These are phyloP conservation scores for Rehmannia glutinosa DNA, from an alignment of 257 asterid genomes.

Conservation along the genomic window DNA sequence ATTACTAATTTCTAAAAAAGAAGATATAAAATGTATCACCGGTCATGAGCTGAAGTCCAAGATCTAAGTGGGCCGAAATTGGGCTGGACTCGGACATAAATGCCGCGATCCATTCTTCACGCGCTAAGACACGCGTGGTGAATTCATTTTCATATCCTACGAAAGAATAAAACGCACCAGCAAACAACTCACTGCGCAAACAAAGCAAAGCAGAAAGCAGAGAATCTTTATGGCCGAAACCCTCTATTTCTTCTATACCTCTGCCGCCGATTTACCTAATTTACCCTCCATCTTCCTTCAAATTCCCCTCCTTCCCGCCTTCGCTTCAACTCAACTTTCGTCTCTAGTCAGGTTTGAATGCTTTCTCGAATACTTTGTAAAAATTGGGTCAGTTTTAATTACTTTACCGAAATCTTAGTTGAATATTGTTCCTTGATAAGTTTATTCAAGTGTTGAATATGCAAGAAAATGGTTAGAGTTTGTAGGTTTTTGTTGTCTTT, in stretches of 20 bases:
- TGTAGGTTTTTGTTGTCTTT: neutral
- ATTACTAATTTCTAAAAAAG: no score
- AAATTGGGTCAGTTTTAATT: neutral
- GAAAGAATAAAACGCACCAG: neutral
- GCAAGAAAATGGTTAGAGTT: neutral
- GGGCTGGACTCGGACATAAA: neutral
- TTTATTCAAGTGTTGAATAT: neutral
- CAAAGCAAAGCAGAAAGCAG: slow-evolving; percentile 18
- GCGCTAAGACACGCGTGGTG: slow-evolving; percentile 2
- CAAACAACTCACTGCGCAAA: neutral
- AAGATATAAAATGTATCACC: no score
- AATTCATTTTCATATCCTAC: neutral
- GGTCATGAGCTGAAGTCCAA: no score
- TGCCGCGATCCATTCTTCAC: neutral
- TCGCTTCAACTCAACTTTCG: slow-evolving; percentile 11
- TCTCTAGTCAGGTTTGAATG: slow-evolving; percentile 33
- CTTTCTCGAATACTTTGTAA: neutral
- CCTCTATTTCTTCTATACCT: slow-evolving; percentile 29
- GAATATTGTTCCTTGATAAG: neutral
- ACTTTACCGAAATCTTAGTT: neutral
- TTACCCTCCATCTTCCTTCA: slow-evolving; percentile 16
- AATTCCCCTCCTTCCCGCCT: neutral
- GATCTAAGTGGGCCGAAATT: neutral
- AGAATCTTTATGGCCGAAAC: slow-evolving; percentile 63
- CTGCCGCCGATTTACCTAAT: slow-evolving; percentile 21